phyloP scores from a whole-genome alignment of 345 rosid species.

The Limnanthes douglasii region DNA sequence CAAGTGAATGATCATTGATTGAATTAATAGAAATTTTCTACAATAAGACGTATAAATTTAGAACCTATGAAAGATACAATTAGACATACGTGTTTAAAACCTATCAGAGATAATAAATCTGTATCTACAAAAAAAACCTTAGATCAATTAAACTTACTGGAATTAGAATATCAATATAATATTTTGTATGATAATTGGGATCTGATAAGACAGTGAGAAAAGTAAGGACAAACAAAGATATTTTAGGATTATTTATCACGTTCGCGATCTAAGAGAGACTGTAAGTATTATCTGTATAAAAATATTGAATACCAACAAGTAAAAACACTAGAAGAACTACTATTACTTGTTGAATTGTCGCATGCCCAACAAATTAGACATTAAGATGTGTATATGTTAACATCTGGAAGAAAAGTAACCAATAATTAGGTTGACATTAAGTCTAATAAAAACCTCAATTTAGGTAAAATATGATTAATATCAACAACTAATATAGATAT shows the following conservation, averaged over 20 bases:
- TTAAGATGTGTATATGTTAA: constrained; percentile 98
- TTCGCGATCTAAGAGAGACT: constrained; percentile 59
- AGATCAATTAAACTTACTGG: constrained; percentile 37
- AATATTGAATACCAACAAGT: background rate
- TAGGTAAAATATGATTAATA: too few species aligned
- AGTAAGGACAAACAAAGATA: constrained; percentile 91
- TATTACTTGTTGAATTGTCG: constrained; percentile 98
- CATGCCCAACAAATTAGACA: constrained; percentile 94
- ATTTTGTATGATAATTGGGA: constrained; percentile 87
- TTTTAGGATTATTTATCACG: constrained; percentile 97
- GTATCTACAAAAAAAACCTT: constrained; percentile 2
- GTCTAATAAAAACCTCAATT: too few species aligned
- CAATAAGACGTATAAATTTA: constrained; percentile 16
- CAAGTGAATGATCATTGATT: constrained; percentile 94
- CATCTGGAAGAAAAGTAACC: constrained; percentile 31
- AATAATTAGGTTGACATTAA: too few species aligned
- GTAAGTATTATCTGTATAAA: constrained; percentile 2
- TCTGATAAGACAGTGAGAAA: constrained; percentile 86
- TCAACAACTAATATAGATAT: too few species aligned
- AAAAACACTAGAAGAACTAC: too few species aligned
- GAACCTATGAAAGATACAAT: constrained; percentile 13
- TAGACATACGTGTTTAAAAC: constrained; percentile 7
- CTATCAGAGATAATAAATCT: constrained; percentile 1
- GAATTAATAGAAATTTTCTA: constrained; percentile 95
- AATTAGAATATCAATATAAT: constrained; percentile 93